Conservation (phyloP, 192 early-diverging fungal genomes). For the Coemansia sp. region DNA sequence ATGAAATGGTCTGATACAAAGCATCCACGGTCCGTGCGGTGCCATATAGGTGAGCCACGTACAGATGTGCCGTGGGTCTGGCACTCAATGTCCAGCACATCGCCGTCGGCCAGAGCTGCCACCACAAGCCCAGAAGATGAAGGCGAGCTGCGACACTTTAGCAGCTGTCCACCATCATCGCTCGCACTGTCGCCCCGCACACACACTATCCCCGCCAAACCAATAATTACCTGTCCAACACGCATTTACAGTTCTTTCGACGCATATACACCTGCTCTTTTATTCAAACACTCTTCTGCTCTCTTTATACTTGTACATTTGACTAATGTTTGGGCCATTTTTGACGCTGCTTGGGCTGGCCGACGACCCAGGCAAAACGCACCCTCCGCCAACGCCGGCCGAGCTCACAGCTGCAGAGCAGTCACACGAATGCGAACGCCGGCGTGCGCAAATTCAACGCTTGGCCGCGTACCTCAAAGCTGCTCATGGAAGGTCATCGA, state of each 20-base stretch:
- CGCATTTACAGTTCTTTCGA: not conserved
- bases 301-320: conserved; percentile 3
- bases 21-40: conserved; percentile 19
- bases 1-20: conserved; percentile 11
- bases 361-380: conserved; percentile 7
- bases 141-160: conserved; percentile 24
- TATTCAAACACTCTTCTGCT: not conserved
- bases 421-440: conserved; percentile 8
- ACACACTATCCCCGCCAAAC: too few species aligned
- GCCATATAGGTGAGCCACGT: conserved; percentile 12
- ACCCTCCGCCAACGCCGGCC: not conserved
- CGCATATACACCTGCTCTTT: not conserved
- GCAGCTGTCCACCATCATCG: not conserved
- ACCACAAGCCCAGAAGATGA: conserved; percentile 7
- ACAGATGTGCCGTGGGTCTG: not conserved
- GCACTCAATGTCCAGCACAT: conserved; percentile 16
- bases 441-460: conserved; percentile 16
- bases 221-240: not conserved
- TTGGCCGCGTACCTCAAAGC: conserved; percentile 23
- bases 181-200: not conserved
- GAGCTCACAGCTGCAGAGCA: not conserved
- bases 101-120: conserved; percentile 5
- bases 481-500: conserved; percentile 14
- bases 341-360: conserved; percentile 23
- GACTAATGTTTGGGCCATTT: conserved; percentile 25